Conservation (phyloP, 2,329 filamentous ascomycete genomes). For the Juglanconis juglandina region DNA sequence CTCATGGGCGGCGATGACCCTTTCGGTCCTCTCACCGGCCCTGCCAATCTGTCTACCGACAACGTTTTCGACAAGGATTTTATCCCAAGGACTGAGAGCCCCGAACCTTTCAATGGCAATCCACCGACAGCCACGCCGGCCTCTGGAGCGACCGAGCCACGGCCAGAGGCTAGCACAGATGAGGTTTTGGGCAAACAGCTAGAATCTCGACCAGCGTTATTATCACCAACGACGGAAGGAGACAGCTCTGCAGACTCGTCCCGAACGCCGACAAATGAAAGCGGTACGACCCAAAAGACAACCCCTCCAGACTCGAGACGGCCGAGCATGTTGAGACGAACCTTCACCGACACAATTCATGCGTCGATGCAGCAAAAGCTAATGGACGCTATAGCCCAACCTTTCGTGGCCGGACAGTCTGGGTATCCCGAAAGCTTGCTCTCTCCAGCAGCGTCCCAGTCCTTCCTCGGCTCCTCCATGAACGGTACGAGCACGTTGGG, state of each 20-base stretch:
- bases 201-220: background rate
- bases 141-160: slow-evolving; percentile 15
- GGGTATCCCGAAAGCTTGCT: slow-evolving; percentile 32
- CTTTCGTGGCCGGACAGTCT: slow-evolving; percentile 60
- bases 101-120: slow-evolving; percentile 39
- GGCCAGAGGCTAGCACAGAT: background rate
- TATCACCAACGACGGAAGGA: slow-evolving; percentile 17
- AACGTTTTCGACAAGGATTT: slow-evolving; percentile 89
- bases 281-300: slow-evolving; percentile 47
- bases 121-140: slow-evolving; percentile 30
- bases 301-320: slow-evolving; percentile 55
- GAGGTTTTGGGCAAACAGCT: background rate
- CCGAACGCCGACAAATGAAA: slow-evolving; percentile 55
- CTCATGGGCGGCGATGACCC: slow-evolving; percentile 64
- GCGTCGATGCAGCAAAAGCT: slow-evolving; percentile 77
- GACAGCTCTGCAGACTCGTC: slow-evolving; percentile 48
- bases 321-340: slow-evolving; percentile 70
- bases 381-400: slow-evolving; percentile 79
- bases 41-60: slow-evolving; percentile 66
- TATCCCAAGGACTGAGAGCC: slow-evolving; percentile 49
- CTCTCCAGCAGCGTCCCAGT: slow-evolving; percentile 43
- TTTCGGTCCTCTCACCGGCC: slow-evolving; percentile 73
- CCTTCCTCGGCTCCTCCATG: slow-evolving; percentile 34
- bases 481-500: slow-evolving; percentile 46
- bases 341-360: slow-evolving; percentile 78